phyloP scores from a whole-genome alignment of 305 asterid species.

The Solanum hybrid region DNA sequence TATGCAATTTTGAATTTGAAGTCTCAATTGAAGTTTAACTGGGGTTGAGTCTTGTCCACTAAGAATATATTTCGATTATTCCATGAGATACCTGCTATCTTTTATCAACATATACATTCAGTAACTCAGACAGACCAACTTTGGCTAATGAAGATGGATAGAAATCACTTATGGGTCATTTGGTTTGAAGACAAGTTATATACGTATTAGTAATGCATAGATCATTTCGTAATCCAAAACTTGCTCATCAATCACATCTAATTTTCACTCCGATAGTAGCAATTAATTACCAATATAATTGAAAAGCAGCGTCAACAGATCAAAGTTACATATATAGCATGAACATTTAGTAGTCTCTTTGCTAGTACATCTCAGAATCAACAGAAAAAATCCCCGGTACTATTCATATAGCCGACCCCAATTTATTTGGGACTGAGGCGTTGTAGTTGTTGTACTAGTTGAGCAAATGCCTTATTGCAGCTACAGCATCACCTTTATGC shows the following conservation, averaged over 20 bases:
- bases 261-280: not conserved
- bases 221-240: not conserved
- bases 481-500: conserved; percentile 92
- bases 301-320: not conserved
- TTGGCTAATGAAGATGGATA: not conserved
- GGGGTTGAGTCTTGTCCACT: not conserved
- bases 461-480: conserved; percentile 82
- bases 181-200: not conserved
- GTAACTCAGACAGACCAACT: not conserved
- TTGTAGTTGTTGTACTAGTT: conserved; percentile 7
- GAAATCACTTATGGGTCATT: not conserved
- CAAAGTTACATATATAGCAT: not conserved
- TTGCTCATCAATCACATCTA: not conserved
- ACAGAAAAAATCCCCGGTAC: not conserved
- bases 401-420: not conserved
- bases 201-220: not conserved
- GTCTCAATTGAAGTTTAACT: not conserved
- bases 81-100: not conserved
- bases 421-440: not conserved
- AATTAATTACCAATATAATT: not conserved
- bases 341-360: not conserved
- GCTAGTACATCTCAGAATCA: not conserved
- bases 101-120: too few relatives aligned
- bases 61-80: not conserved
- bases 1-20: not conserved